Evolutionary conservation across 441 rosid species (phyloP).

Genomic region (Arabidopsis lyrata): DNA sequence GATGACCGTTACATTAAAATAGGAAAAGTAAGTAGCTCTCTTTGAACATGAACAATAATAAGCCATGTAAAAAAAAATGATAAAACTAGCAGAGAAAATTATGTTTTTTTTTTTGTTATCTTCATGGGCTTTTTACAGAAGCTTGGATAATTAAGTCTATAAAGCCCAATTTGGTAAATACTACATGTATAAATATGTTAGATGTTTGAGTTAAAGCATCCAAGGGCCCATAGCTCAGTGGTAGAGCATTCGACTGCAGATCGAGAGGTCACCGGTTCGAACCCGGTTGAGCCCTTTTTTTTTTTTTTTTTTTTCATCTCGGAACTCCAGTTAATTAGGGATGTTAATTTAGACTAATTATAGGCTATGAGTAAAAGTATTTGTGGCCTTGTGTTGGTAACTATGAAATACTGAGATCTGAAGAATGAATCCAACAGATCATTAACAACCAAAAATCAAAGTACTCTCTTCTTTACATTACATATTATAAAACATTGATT

Average conservation of each 20-base stretch:
- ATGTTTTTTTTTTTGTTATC: not conserved
- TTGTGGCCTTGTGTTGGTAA: not conserved
- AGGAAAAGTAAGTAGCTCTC: not conserved
- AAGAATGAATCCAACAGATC: conserved; percentile 5
- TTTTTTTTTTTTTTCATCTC: too few relatives aligned
- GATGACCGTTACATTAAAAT: not conserved
- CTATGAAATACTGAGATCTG: conserved; percentile 15
- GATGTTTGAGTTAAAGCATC: too few relatives aligned
- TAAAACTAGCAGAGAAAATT: not conserved
- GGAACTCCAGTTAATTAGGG: too few relatives aligned
- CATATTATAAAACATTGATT: conserved; percentile 18
- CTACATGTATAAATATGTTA: rapidly evolving
- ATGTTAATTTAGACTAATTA: too few relatives aligned
- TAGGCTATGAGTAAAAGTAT: too few relatives aligned
- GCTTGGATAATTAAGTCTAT: not conserved
- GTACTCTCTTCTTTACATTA: conserved; percentile 29
- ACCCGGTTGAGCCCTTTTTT: conserved; percentile 74
- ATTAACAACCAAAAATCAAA: not conserved
- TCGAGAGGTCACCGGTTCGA: conserved; percentile 95
- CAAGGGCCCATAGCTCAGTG: conserved; percentile 88
- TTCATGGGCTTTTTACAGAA: not conserved
- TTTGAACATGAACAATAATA: not conserved
- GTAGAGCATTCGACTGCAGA: conserved; percentile 98
- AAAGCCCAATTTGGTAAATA: not conserved
- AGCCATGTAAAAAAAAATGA: not conserved